phyloP scores from a whole-genome alignment of 2,329 filamentous ascomycete genomes.

The Paecilomyces formosus region DNA sequence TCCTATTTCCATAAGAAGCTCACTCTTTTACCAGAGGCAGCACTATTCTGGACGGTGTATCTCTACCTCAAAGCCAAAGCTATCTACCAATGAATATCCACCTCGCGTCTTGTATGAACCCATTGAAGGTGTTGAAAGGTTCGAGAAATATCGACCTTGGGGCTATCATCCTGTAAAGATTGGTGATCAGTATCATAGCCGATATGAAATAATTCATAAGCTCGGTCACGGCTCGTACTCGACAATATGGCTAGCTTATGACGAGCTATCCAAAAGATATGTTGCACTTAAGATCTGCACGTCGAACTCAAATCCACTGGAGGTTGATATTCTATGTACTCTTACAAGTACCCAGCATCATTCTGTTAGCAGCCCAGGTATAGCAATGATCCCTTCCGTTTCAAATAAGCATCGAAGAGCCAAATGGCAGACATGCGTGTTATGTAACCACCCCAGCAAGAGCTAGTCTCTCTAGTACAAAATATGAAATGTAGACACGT shows the following conservation, averaged over 20 bases:
- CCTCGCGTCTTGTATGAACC: constrained; percentile 8
- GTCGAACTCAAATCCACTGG: constrained; percentile 6
- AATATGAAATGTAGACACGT: constrained; percentile 13
- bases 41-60: too few relatives aligned
- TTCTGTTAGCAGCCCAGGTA: background rate
- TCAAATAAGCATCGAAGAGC: constrained; percentile 13
- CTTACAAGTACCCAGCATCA: background rate
- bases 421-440: constrained; percentile 19
- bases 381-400: constrained; percentile 9
- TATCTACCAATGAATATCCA: background rate
- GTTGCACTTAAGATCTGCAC: constrained; percentile 19
- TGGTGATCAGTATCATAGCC: constrained; percentile 18
- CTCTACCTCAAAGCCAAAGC: background rate
- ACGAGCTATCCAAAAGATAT: constrained; percentile 13
- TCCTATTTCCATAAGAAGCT: too few relatives aligned
- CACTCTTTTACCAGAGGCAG: too few relatives aligned
- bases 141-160: constrained; percentile 15
- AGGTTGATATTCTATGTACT: constrained; percentile 5
- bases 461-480: constrained; percentile 11
- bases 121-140: constrained; percentile 13
- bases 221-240: constrained; percentile 33
- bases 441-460: constrained; percentile 12
- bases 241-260: constrained; percentile 21
- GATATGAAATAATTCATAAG: constrained; percentile 35
- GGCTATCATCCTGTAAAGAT: constrained; percentile 20